A percentile compares a stretch with the other conserved stretches of the same genome.
Evolutionary conservation across 192 early-diverging fungal genomes (phyloP).

Genomic region (Backusella luteola): DNA sequence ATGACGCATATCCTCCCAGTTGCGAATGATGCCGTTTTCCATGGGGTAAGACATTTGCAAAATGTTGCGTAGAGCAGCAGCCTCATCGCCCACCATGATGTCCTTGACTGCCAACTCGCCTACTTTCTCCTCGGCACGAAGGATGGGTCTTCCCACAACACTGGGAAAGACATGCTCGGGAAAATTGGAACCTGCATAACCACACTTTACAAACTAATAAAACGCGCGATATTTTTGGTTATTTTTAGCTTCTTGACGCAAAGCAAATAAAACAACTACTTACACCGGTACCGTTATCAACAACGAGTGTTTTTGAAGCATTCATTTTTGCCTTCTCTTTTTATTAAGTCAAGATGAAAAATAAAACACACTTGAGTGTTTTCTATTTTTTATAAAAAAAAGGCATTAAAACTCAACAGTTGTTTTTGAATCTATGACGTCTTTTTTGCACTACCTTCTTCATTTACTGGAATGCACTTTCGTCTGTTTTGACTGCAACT

Average conservation of each 20-base stretch:
- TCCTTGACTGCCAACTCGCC: conserved; percentile 84
- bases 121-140: conserved; percentile 90
- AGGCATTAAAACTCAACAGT: not conserved
- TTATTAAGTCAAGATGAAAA: not conserved
- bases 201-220: conserved; percentile 93
- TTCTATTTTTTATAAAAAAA: not conserved
- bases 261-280: conserved; percentile 18
- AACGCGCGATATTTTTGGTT: not conserved
- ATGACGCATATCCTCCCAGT: conserved; percentile 98
- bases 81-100: conserved; percentile 98
- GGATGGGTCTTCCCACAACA: conserved; percentile 96
- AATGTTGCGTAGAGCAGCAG: conserved; percentile 79
- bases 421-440: conserved; percentile 1
- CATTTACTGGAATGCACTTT: not conserved
- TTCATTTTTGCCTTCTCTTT: conserved; percentile 41
- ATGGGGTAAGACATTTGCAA: conserved; percentile 98
- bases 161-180: conserved; percentile 95
- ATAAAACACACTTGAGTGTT: not conserved
- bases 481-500: too few relatives aligned
- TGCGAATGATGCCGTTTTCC: conserved; percentile 96
- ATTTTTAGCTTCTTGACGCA: not conserved
- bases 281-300: conserved; percentile 83
- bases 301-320: conserved; percentile 71
- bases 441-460: not conserved
- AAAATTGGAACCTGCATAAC: conserved; percentile 95